phyloP scores from a whole-genome alignment of 176 grass and related monocot genomes.

The Paspalum vaginatum region DNA sequence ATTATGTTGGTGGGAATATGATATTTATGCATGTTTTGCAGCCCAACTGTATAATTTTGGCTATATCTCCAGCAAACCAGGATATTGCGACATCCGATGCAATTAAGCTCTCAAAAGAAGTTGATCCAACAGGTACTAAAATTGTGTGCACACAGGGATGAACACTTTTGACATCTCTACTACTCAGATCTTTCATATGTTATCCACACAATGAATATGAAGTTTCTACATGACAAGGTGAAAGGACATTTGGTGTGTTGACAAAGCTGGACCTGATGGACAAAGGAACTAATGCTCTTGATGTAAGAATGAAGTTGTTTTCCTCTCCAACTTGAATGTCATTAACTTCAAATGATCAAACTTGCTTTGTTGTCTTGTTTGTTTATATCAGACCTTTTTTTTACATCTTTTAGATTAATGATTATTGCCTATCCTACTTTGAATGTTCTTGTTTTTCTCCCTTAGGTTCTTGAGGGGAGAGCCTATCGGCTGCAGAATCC shows the following conservation, averaged over 20 bases:
- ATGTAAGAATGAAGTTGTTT: constrained; percentile 49
- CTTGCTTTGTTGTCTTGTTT: constrained; percentile 7
- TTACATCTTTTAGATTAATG: not conserved
- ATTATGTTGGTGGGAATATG: constrained; percentile 1
- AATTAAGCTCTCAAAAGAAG: constrained; percentile 43
- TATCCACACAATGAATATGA: constrained; percentile 11
- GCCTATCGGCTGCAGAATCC: constrained; percentile 62
- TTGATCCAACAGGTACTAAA: constrained; percentile 55
- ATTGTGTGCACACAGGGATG: not conserved
- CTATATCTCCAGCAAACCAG: constrained; percentile 52
- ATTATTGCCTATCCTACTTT: constrained; percentile 4
- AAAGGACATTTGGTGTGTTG: constrained; percentile 87
- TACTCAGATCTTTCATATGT: not conserved
- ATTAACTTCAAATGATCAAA: not conserved
- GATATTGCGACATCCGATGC: constrained; percentile 23
- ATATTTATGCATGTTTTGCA: constrained; percentile 4
- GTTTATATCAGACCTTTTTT: not conserved
- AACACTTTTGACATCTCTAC: not conserved
- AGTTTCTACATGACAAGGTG: constrained; percentile 52
- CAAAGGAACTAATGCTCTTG: constrained; percentile 80
- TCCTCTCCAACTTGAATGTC: not conserved
- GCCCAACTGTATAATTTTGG: constrained; percentile 41
- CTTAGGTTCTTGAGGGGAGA: constrained; percentile 81
- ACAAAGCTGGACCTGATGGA: constrained; percentile 95
- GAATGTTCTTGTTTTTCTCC: constrained; percentile 6